A percentile compares a stretch with the other conserved stretches of the same genome.
Evolutionary conservation across 2,329 filamentous ascomycete species (phyloP).

Genomic region (Cercospora brassicicola): DNA sequence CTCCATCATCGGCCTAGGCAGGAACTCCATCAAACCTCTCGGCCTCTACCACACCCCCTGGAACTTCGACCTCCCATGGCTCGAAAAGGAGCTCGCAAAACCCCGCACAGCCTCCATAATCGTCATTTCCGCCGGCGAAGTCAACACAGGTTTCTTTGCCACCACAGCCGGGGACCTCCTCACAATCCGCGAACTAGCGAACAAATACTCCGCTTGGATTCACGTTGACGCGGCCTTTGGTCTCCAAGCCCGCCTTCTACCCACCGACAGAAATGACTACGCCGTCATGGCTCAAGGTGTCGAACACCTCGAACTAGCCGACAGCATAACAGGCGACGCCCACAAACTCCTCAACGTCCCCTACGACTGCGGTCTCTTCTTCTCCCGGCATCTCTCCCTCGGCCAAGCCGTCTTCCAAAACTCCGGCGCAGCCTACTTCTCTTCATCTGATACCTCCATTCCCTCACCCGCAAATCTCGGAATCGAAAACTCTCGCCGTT

Average conservation of each 20-base stretch:
- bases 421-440: conserved; percentile 80
- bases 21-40: conserved; percentile 65
- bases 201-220: conserved; percentile 76
- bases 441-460: conserved; percentile 48
- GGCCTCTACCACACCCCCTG: conserved; percentile 59
- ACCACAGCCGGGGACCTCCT: conserved; percentile 61
- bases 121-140: conserved; percentile 79
- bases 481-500: conserved; percentile 86
- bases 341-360: conserved; percentile 95
- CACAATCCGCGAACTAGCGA: conserved; percentile 66
- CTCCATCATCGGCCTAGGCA: conserved; percentile 75
- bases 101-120: conserved; percentile 66
- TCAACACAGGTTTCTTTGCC: conserved; percentile 84
- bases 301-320: conserved; percentile 73
- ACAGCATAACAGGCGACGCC: conserved; percentile 82
- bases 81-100: conserved; percentile 62
- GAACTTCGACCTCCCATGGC: conserved; percentile 64
- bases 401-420: conserved; percentile 72
- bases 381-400: conserved; percentile 63
- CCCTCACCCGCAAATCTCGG: conserved; percentile 84
- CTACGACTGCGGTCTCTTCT: conserved; percentile 90
- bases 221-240: conserved; percentile 93
- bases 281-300: conserved; percentile 52
- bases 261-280: conserved; percentile 55
- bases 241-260: conserved; percentile 70